phyloP scores from a whole-genome alignment of 2,329 filamentous ascomycete species.

The Cadophora malorum region DNA sequence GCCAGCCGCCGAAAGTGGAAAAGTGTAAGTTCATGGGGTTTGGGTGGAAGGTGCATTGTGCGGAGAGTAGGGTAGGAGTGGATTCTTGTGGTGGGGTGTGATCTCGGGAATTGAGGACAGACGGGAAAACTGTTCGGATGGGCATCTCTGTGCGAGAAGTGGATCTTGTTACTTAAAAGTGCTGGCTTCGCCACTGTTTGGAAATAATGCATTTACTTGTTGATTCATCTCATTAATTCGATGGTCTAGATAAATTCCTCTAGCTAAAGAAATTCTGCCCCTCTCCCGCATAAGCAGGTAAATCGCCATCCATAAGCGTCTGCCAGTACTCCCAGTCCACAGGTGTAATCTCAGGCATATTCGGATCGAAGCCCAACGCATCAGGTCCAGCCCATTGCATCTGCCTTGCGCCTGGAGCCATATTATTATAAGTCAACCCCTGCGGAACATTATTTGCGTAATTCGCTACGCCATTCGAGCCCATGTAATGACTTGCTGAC shows the following conservation, averaged over 20 bases:
- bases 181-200: neutral
- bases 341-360: slow-evolving; percentile 37
- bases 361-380: slow-evolving; percentile 30
- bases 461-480: neutral
- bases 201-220: neutral
- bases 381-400: slow-evolving; percentile 21
- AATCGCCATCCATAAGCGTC: slow-evolving; percentile 42
- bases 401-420: slow-evolving; percentile 12
- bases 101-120: neutral
- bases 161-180: neutral
- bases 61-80: neutral
- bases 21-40: slow-evolving; percentile 8
- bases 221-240: neutral
- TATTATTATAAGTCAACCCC: slow-evolving; percentile 27
- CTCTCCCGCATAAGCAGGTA: slow-evolving; percentile 33
- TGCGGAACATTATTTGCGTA: slow-evolving; percentile 13
- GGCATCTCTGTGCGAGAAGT: neutral
- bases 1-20: neutral
- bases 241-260: no score
- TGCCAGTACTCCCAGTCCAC: slow-evolving; percentile 45
- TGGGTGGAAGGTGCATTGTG: neutral
- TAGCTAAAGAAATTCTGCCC: slow-evolving; percentile 1
- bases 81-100: slow-evolving; percentile 6
- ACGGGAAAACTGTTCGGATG: no score
- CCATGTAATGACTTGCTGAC: neutral